Conservation (phyloP, 768 basidiomycete genomes). For the Leccinum arenicola region DNA sequence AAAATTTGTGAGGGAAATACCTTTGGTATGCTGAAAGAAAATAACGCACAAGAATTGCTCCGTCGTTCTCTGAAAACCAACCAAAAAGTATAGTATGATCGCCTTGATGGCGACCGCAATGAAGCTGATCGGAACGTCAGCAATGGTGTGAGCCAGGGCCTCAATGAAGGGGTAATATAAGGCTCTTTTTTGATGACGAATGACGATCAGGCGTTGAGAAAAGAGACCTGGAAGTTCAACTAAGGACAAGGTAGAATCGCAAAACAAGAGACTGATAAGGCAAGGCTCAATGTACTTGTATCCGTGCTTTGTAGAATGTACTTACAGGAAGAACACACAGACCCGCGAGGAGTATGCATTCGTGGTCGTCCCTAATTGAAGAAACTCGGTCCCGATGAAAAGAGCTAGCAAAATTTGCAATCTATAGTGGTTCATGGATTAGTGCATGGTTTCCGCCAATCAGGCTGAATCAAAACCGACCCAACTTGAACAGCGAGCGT, state of each 20-base stretch:
- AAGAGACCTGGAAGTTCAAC: slow-evolving; percentile 50
- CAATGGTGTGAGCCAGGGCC: slow-evolving; percentile 40
- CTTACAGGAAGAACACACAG: slow-evolving; percentile 74
- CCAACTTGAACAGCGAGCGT: slow-evolving; percentile 32
- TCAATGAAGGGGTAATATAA: slow-evolving; percentile 52
- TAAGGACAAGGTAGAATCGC: slow-evolving; percentile 50
- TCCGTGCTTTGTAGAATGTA: neutral
- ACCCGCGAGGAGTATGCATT: slow-evolving; percentile 52
- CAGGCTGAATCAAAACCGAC: neutral
- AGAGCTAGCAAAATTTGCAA: slow-evolving; percentile 26
- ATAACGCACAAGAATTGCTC: slow-evolving; percentile 20
- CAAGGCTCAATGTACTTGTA: neutral
- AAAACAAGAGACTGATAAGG: slow-evolving; percentile 44
- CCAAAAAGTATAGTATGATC: slow-evolving; percentile 18
- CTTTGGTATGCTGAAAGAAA: neutral
- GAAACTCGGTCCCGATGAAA: slow-evolving; percentile 39
- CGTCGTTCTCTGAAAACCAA: slow-evolving; percentile 16
- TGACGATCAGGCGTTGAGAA: slow-evolving; percentile 41
- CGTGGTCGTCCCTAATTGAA: slow-evolving; percentile 36
- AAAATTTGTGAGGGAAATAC: slow-evolving; percentile 29
- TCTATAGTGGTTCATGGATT: slow-evolving; percentile 27
- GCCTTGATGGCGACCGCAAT: slow-evolving; percentile 12
- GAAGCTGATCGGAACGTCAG: slow-evolving; percentile 43
- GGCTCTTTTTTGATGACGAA: slow-evolving; percentile 41
- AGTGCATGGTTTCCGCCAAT: neutral